These are phyloP conservation scores for Bipolaris oryzae DNA, from an alignment of 2,329 filamentous ascomycete species.

Conservation along the genomic window DNA sequence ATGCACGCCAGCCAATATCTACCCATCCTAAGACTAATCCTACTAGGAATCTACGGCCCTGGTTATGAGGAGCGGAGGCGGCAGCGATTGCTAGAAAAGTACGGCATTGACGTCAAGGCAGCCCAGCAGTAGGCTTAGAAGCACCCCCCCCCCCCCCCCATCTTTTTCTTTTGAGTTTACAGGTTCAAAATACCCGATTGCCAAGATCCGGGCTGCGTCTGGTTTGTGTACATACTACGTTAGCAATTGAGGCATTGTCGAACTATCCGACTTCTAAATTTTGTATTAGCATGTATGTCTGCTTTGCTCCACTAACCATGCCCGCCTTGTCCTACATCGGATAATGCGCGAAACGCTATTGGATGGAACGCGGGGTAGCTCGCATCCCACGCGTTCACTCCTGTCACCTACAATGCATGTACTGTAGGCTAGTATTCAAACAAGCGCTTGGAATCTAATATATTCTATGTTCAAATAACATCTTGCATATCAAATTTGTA, in stretches of 20 bases:
- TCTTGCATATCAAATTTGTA: background rate
- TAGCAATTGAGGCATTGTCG: constrained; percentile 8
- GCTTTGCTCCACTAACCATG: background rate
- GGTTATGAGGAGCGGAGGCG: constrained; percentile 85
- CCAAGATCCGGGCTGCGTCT: constrained; percentile 15
- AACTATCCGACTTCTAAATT: background rate
- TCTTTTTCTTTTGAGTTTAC: constrained; percentile 32
- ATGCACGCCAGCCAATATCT: background rate
- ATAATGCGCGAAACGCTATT: constrained; percentile 7
- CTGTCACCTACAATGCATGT: background rate
- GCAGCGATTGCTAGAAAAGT: constrained; percentile 81
- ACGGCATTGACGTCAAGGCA: constrained; percentile 75
- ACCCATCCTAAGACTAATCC: constrained; percentile 23
- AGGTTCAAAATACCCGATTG: constrained; percentile 18
- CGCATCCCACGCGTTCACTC: constrained; percentile 11
- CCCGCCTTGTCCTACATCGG: background rate
- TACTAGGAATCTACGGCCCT: constrained; percentile 74
- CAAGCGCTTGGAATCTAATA: background rate
- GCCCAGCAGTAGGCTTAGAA: constrained; percentile 31
- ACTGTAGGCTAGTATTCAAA: background rate
- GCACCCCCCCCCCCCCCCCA: background rate
- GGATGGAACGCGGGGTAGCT: constrained; percentile 23
- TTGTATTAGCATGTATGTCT: background rate
- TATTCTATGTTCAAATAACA: too few relatives aligned
- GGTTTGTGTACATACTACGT: constrained; percentile 28